A percentile compares a stretch with the other conserved stretches of the same genome.
phyloP scores from a whole-genome alignment of 2,329 filamentous ascomycete genomes.

The Pyrenochaeta sp. region DNA sequence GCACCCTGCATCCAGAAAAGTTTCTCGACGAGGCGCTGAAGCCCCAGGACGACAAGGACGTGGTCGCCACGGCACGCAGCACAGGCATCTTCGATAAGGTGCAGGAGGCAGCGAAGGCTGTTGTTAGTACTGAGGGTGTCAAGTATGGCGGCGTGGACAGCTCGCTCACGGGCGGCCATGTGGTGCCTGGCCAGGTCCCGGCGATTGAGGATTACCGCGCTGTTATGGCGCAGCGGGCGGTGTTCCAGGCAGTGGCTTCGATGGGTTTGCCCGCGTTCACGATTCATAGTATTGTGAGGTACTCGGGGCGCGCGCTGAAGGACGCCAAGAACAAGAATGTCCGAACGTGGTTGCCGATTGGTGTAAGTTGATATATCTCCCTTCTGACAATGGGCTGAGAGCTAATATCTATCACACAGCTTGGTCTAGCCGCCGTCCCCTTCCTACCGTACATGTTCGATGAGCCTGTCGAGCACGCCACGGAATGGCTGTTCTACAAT shows the following conservation, averaged over 20 bases:
- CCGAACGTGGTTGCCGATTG: conserved; percentile 89
- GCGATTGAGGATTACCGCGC: conserved; percentile 88
- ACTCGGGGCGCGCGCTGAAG: conserved; percentile 87
- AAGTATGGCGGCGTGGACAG: conserved; percentile 28
- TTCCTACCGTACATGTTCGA: conserved; percentile 87
- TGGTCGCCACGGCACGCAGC: conserved; percentile 41
- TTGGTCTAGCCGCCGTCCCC: conserved; percentile 73
- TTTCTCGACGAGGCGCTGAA: conserved; percentile 17
- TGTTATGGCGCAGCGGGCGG: conserved; percentile 87
- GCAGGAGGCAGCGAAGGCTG: conserved; percentile 33
- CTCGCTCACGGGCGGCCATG: conserved; percentile 29
- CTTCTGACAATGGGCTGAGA: not conserved
- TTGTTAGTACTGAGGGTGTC: conserved; percentile 27
- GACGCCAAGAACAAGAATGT: conserved; percentile 76
- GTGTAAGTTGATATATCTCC: conserved; percentile 63
- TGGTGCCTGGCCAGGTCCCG: conserved; percentile 59
- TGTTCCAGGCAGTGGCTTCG: conserved; percentile 89
- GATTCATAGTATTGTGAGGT: conserved; percentile 90
- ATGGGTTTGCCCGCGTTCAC: conserved; percentile 96
- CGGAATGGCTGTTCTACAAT: conserved; percentile 89
- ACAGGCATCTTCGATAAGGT: conserved; percentile 22
- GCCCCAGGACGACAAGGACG: conserved; percentile 22
- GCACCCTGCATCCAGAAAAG: conserved; percentile 71
- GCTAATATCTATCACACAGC: conserved; percentile 47
- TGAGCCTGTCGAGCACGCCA: conserved; percentile 87